Evolutionary conservation across 768 basidiomycete species (phyloP).

Genomic region (Pleurotus sapidus): DNA sequence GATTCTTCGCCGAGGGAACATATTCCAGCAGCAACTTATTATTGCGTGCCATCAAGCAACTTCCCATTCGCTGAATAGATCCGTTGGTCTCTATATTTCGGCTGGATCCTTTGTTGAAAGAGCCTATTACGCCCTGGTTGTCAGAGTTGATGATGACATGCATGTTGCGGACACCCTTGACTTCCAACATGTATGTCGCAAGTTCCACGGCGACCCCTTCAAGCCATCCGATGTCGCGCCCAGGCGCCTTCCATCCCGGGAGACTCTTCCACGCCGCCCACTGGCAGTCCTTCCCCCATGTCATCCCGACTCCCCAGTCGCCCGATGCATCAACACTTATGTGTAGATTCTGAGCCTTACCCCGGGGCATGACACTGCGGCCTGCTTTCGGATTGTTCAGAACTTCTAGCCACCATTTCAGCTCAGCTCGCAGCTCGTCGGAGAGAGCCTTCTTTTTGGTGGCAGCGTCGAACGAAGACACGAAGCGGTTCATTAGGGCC

Average conservation of each 20-base stretch:
- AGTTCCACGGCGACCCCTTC: constrained; percentile 23
- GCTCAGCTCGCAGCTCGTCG: constrained; percentile 15
- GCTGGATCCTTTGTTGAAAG: constrained; percentile 19
- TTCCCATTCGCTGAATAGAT: constrained; percentile 12
- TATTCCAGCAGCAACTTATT: constrained; percentile 14
- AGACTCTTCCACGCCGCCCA: constrained; percentile 19
- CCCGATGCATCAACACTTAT: constrained; percentile 19
- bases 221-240: constrained; percentile 22
- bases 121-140: constrained; percentile 25
- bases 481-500: constrained; percentile 22
- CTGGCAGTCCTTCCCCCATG: constrained; percentile 3
- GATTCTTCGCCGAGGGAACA: constrained; percentile 17
- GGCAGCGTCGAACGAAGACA: constrained; percentile 15
- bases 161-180: not conserved
- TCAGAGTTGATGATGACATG: constrained; percentile 21
- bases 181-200: constrained; percentile 12
- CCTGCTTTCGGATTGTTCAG: not conserved
- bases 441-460: constrained; percentile 12
- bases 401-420: constrained; percentile 26
- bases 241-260: constrained; percentile 12
- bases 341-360: not conserved
- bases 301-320: constrained; percentile 16
- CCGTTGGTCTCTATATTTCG: constrained; percentile 19
- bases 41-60: constrained; percentile 7
- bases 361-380: constrained; percentile 1